phyloP scores from a whole-genome alignment of 352 stramenopile species.

The Phytophthora fragariaefolia region DNA sequence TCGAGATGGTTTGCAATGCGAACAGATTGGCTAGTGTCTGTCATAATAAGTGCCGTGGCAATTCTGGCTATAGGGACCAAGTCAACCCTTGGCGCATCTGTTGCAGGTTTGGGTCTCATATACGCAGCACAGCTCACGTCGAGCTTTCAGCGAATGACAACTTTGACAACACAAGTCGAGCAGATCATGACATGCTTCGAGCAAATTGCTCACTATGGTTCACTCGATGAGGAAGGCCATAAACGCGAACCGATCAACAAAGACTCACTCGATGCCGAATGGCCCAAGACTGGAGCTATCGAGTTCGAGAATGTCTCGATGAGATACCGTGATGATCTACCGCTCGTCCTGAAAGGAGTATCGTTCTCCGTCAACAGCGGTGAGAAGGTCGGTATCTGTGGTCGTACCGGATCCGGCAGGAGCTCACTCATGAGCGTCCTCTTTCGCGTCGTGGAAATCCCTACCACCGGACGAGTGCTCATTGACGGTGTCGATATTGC shows the following conservation, averaged over 20 bases:
- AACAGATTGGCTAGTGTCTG: constrained; percentile 72
- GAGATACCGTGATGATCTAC: constrained; percentile 55
- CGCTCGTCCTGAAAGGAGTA: constrained; percentile 46
- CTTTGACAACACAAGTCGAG: constrained; percentile 44
- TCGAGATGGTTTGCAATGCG: constrained; percentile 94
- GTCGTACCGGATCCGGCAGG: constrained; percentile 52
- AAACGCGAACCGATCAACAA: not conserved
- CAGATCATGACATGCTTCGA: constrained; percentile 48
- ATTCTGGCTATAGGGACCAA: constrained; percentile 81
- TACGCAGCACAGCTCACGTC: constrained; percentile 43
- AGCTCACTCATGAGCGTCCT: constrained; percentile 50
- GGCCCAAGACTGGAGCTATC: constrained; percentile 48
- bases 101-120: constrained; percentile 43
- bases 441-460: constrained; percentile 47
- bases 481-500: constrained; percentile 89
- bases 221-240: constrained; percentile 41
- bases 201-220: constrained; percentile 40
- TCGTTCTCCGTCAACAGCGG: constrained; percentile 59
- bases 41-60: constrained; percentile 88
- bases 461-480: constrained; percentile 57
- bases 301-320: constrained; percentile 55
- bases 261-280: constrained; percentile 14
- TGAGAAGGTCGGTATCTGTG: constrained; percentile 57
- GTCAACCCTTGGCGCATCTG: constrained; percentile 32
- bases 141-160: constrained; percentile 44